Evolutionary conservation across 257 asterid genomes (phyloP).

Genomic region (Voacanga thouarsii): DNA sequence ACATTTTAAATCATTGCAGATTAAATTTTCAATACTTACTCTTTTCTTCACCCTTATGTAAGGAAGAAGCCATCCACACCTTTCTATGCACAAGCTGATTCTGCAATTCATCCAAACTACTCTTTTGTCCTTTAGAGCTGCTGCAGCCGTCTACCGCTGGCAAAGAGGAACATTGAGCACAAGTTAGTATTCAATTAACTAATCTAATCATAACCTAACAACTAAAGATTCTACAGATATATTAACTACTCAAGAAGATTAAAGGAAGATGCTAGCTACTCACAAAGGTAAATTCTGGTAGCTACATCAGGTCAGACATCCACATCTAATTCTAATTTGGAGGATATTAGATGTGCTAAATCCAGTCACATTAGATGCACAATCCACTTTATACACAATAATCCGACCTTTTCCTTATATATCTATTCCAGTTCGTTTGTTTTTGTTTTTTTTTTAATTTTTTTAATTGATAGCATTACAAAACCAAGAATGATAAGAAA

Average conservation of each 20-base stretch:
- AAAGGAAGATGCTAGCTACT: background rate
- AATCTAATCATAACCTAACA: background rate
- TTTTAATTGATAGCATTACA: background rate
- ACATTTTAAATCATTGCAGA: background rate
- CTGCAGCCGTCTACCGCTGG: constrained; percentile 50
- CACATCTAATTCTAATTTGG: background rate
- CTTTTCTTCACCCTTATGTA: constrained; percentile 84
- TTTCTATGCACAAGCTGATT: constrained; percentile 48
- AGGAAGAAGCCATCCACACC: constrained; percentile 97
- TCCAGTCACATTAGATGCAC: background rate
- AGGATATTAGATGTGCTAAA: background rate
- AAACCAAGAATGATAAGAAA: background rate
- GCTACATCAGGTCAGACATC: background rate
- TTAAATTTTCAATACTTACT: constrained; percentile 33
- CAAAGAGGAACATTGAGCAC: background rate
- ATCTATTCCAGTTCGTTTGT: background rate
- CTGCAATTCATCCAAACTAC: constrained; percentile 45
- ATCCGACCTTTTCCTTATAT: background rate
- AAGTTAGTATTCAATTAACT: background rate
- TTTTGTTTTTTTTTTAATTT: too few relatives aligned
- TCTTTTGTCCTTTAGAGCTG: constrained; percentile 33
- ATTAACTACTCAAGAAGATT: background rate
- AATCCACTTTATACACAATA: background rate
- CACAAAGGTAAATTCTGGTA: background rate
- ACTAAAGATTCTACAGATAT: background rate